These are phyloP conservation scores for Fomitopsis palustris DNA, from an alignment of 1,284 basidiomycete species.

Conservation along the genomic window DNA sequence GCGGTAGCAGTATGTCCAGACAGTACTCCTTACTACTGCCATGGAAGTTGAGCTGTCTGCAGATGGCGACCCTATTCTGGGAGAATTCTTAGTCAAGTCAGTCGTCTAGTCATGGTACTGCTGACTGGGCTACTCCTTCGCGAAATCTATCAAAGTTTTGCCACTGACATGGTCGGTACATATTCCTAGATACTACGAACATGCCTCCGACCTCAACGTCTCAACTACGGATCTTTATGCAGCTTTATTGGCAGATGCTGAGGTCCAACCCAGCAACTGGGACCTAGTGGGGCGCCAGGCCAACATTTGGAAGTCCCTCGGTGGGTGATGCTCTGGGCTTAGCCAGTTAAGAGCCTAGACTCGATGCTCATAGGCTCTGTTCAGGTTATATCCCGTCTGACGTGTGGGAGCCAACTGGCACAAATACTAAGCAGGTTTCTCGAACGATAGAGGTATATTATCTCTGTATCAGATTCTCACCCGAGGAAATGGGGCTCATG, in stretches of 20 bases:
- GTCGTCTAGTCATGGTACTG: constrained; percentile 5
- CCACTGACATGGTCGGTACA: no score
- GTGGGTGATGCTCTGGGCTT: constrained; percentile 7
- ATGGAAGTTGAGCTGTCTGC: background rate
- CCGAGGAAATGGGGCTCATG: background rate
- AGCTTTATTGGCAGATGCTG: constrained; percentile 57
- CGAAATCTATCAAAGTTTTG: no score
- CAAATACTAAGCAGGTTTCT: constrained; percentile 59
- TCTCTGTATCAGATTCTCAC: background rate
- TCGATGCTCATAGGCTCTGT: background rate
- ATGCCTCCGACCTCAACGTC: constrained; percentile 44
- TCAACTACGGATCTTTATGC: constrained; percentile 45
- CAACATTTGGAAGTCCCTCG: constrained; percentile 48
- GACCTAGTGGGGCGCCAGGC: constrained; percentile 61
- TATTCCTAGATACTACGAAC: constrained; percentile 41
- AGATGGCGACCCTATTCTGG: constrained; percentile 64
- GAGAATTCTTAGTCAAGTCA: constrained; percentile 67
- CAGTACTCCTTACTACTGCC: background rate
- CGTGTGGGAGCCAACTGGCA: constrained; percentile 48
- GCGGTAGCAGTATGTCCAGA: constrained; percentile 53
- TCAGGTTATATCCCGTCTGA: constrained; percentile 53
- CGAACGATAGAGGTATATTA: constrained; percentile 50
- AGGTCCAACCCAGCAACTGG: constrained; percentile 56
- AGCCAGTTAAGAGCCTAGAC: background rate
- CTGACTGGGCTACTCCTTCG: background rate